Evolutionary conservation across 2,329 filamentous ascomycete genomes (phyloP), one percentile per base, ranked within the genome.

Genomic region (Colletotrichum phormii): DNA sequence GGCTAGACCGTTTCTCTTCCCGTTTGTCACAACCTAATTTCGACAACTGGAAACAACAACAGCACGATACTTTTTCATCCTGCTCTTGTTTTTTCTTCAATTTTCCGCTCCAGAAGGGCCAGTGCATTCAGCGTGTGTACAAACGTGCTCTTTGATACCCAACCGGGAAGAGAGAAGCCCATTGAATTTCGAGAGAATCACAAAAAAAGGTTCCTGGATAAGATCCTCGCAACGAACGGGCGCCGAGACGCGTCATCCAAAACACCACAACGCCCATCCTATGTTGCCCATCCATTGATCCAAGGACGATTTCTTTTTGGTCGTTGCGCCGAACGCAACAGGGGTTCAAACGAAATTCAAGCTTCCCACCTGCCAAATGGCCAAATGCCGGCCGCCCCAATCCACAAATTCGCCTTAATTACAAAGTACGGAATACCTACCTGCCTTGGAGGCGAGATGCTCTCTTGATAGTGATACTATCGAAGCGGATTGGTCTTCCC

Each of bases 171-270:
- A n/a, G n/a, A n/a, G n/a, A n/a, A n/a, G n/a, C n/a, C 22, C 5
- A 22, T 6, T 26, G 51, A 54, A 54, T 26, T 15, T 7, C 51
- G 26, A 13, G 12, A 54, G 37, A 15, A 18, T n/a, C 12, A 18
- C 13, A 8, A 4, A 24, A 24, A 29, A 42, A 29, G 18, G 35
- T 35, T 26, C 13, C 8, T 12, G 18, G 24, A 5, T 13, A 13
- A 9, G 5, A n/a, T 24, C 59, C 37, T 53, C n/a, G 29, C n/a
- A 29, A 46, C 9, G 15, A 11, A 54, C 13, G 46, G n/a, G 13
- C n/a, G 29, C 61, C 1, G 29, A 64, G 61, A 64, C 49, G 31
- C 49, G 49, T 64, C 61, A 64, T 15, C 61, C 49, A 54, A 37
- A 54, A 54, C 31, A 54, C 22, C 49, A 22, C 9, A 29, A 5